Base-by-base conservation (phyloP, 805 yeast species). In the Starmerella geochares region DNA sequence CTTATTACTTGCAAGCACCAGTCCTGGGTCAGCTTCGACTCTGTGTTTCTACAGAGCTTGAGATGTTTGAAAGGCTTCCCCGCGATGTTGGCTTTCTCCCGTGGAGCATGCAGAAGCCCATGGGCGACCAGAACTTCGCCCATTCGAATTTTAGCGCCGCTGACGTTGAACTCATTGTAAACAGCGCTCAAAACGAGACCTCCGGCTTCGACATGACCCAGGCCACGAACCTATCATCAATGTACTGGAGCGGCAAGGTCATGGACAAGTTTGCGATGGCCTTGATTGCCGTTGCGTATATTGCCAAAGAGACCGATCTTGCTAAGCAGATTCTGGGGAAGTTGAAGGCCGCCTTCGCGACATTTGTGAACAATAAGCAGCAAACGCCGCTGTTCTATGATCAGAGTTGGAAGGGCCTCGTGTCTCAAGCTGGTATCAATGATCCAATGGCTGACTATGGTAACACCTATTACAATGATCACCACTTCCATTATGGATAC, bases 181-280 rank as follows among this genome's bases (percentile, higher is more conserved):
- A 62, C 24, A 73, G 76, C 0, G 83, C 85, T 1, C 58, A 55
- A 7, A 51, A 62, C 7, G 92, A 83, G 57, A 64, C 74, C 11
- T 60, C 70, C 32, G 74, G 69, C 41, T 82, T 54, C 4, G 58
- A 81, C 56, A 71, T 82, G 19, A 67, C 67, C 3, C 71, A 69
- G 5, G 74, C 73, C 63, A 75, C 82, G 20, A 71, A 83, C 60
- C 69, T 81, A 24, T 84, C 84, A 55, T 86, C 96, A 0, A 88
- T 87, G 92, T 90, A 90, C 67, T 80, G 84, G 31, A 75, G 94
- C 4, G 98, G 97, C 16, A 90, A 92, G 63, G 75, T 79, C 23
- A 68, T 88, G 51, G 95, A 86, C 55, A 90, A 88, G 67, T 92
- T 81, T 66, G 96, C 97, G 0, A 81, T 82, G 71, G 76, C 90